These are phyloP conservation scores for Fomitopsis betulina DNA, from an alignment of 1,284 basidiomycete species.

Conservation along the genomic window DNA sequence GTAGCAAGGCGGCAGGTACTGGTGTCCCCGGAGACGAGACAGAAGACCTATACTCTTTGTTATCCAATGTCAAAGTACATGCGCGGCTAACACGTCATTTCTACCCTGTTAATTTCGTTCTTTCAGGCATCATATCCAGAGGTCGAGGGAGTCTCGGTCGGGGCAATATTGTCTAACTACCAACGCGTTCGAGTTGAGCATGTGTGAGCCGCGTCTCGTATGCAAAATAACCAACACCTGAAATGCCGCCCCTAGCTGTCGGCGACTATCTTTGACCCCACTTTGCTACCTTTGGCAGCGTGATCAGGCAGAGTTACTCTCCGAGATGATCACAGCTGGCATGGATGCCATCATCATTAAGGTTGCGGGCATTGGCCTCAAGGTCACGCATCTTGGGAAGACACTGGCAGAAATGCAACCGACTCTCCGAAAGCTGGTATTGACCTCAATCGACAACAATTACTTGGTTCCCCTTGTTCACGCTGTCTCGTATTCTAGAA, in stretches of 20 bases:
- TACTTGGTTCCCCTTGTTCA: neutral
- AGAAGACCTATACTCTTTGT: conserved; percentile 85
- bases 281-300: conserved; percentile 95
- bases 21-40: conserved; percentile 87
- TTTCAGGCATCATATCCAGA: conserved; percentile 75
- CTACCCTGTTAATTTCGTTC: neutral
- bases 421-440: conserved; percentile 72
- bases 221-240: neutral
- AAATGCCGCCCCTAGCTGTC: conserved; percentile 49
- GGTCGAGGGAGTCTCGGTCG: conserved; percentile 85
- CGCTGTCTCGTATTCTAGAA: conserved; percentile 48
- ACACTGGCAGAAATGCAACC: conserved; percentile 73
- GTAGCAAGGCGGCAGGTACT: conserved; percentile 38
- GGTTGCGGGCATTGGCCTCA: conserved; percentile 92
- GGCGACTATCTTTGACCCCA: conserved; percentile 76
- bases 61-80: conserved; percentile 76
- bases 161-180: conserved; percentile 97
- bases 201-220: conserved; percentile 53
- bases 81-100: neutral
- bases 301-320: conserved; percentile 78
- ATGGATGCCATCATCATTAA: conserved; percentile 91
- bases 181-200: conserved; percentile 97
- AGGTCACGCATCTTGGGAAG: conserved; percentile 75
- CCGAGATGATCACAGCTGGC: conserved; percentile 82
- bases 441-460: neutral